These are phyloP conservation scores for Colletotrichum sp. DNA, from an alignment of 2,329 filamentous ascomycete species.

Conservation along the genomic window DNA sequence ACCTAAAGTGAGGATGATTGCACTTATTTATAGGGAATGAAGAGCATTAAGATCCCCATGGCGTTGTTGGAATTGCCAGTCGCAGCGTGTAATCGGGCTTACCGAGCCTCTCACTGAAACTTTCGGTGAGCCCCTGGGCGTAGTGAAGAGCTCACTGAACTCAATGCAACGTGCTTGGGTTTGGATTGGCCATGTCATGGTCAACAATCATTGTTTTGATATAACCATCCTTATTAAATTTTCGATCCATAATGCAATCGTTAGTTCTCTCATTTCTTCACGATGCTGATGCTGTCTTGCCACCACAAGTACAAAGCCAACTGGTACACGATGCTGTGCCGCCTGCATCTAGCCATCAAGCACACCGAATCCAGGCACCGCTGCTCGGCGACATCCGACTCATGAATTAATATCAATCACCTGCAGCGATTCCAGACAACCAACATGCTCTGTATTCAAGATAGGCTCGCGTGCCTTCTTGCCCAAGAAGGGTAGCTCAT, in stretches of 20 bases:
- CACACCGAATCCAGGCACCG: not conserved
- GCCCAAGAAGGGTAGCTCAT: constrained; percentile 5
- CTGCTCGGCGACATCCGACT: constrained; percentile 2
- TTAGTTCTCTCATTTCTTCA: not conserved
- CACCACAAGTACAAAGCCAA: not conserved
- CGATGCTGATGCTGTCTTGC: not conserved
- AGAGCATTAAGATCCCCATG: accelerated
- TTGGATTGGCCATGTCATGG: not conserved
- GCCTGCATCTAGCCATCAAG: not conserved
- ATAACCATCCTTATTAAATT: not conserved
- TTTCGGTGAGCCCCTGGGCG: not conserved
- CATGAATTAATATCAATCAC: not conserved
- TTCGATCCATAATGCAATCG: not conserved
- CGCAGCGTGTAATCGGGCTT: not conserved
- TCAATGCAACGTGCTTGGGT: not conserved
- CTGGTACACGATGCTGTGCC: not conserved
- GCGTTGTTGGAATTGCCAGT: not conserved
- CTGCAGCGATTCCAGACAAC: not conserved
- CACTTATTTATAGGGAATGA: accelerated
- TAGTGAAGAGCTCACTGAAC: not conserved
- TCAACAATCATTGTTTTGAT: not conserved
- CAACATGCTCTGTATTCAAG: not conserved
- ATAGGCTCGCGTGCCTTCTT: constrained; percentile 6
- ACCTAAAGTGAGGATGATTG: not conserved
- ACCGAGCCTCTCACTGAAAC: not conserved